These are phyloP conservation scores for Clitoria ternatea DNA, from an alignment of 306 rosid genomes.

Conservation along the genomic window DNA sequence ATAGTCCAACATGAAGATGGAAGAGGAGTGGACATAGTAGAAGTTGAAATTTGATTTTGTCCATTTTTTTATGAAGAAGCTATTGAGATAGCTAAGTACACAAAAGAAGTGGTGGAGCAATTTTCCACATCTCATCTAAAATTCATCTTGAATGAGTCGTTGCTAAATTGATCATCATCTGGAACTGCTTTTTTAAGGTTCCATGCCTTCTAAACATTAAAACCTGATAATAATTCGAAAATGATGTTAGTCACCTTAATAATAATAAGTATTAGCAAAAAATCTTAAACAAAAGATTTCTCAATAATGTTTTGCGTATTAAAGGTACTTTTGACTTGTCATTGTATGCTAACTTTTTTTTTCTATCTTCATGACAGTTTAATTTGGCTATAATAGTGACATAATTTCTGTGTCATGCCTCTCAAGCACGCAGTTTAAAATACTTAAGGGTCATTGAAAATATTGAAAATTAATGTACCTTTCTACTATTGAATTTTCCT, in stretches of 20 bases:
- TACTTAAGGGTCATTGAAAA: neutral
- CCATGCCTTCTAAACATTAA: constrained; percentile 51
- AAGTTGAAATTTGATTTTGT: constrained; percentile 26
- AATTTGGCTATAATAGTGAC: neutral
- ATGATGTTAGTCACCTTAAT: no score
- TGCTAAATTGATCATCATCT: constrained; percentile 51
- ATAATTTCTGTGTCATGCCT: neutral
- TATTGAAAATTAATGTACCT: constrained; percentile 36
- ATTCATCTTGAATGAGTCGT: constrained; percentile 84
- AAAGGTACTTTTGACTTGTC: neutral
- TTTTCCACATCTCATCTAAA: constrained; percentile 86
- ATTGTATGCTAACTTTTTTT: no score
- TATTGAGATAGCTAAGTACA: constrained; percentile 45
- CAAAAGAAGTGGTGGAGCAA: constrained; percentile 69
- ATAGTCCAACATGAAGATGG: no score
- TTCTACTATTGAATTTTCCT: constrained; percentile 51
- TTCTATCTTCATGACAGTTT: neutral
- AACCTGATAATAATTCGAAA: constrained; percentile 39
- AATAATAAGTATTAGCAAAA: neutral
- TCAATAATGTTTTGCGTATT: neutral
- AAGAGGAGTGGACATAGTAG: constrained; percentile 31
- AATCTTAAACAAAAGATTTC: neutral
- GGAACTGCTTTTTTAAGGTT: constrained; percentile 44
- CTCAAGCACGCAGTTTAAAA: neutral
- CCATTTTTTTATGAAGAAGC: constrained; percentile 45